Percentiles rank a stretch among this genome's conserved stretches.
Evolutionary conservation across 2,329 filamentous ascomycete species (phyloP).

Genomic region (Scedosporium dehoogii): DNA sequence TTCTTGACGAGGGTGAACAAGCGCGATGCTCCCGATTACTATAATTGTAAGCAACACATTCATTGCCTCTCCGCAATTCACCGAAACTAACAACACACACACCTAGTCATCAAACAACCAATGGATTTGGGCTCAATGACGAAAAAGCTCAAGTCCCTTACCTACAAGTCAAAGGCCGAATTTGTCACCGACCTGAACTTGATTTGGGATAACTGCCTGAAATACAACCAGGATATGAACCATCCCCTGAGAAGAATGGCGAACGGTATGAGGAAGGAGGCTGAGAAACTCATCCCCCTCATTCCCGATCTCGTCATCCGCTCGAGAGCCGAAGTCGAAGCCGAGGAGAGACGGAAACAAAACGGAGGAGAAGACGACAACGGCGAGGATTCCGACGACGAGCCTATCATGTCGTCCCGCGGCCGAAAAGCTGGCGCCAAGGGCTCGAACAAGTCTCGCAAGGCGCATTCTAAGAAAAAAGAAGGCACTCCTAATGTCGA

Average conservation of each 20-base stretch:
- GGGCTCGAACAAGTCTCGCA: constrained; percentile 67
- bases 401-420: constrained; percentile 95
- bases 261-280: constrained; percentile 92
- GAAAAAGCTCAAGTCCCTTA: constrained; percentile 79
- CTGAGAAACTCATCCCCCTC: constrained; percentile 87
- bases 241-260: constrained; percentile 88
- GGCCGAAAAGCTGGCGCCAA: constrained; percentile 74
- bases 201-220: constrained; percentile 95
- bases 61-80: not conserved
- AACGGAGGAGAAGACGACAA: constrained; percentile 75
- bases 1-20: constrained; percentile 95
- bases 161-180: constrained; percentile 83
- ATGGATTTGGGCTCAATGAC: constrained; percentile 99
- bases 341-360: constrained; percentile 74
- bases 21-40: constrained; percentile 92
- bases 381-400: constrained; percentile 88
- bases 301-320: constrained; percentile 89
- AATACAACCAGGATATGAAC: constrained; percentile 84
- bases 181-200: constrained; percentile 89
- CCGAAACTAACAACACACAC: constrained; percentile 14
- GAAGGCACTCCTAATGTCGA: constrained; percentile 73
- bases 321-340: constrained; percentile 88
- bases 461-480: constrained; percentile 58
- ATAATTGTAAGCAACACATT: constrained; percentile 55
- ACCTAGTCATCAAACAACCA: constrained; percentile 78